These are phyloP conservation scores for Nymphaea thermarum DNA, from an alignment of 164 flowering plant genomes.

Conservation along the genomic window DNA sequence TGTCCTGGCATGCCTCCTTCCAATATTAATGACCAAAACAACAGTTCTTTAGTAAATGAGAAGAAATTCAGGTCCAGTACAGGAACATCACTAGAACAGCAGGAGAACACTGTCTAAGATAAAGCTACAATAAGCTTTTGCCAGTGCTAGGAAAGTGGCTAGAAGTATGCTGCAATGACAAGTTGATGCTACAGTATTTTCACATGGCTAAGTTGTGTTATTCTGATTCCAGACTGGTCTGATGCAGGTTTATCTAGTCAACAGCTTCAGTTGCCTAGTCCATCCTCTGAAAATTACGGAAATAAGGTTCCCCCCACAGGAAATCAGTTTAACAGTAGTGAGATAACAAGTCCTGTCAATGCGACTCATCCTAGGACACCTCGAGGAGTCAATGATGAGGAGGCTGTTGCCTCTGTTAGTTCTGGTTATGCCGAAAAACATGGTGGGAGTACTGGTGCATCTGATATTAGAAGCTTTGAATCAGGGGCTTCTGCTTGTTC, in stretches of 20 bases:
- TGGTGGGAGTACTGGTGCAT: conserved; percentile 9
- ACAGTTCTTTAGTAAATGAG: too few species aligned
- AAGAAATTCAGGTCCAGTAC: too few species aligned
- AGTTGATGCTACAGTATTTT: too few species aligned
- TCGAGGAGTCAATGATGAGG: conserved; percentile 6
- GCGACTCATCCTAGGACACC: conserved; percentile 12
- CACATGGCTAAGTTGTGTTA: too few species aligned
- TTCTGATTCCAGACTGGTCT: conserved; percentile 13
- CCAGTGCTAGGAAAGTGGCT: too few species aligned
- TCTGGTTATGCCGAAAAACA: conserved; percentile 16
- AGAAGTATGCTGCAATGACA: too few species aligned
- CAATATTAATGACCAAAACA: too few species aligned
- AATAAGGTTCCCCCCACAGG: conserved; percentile 41
- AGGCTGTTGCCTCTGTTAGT: conserved; percentile 13
- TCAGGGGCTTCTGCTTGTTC: conserved; percentile 32
- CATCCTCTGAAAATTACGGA: conserved; percentile 35
- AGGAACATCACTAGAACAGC: too few species aligned
- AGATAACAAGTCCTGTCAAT: conserved; percentile 15
- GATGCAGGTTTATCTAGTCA: conserved; percentile 25
- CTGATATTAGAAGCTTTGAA: conserved; percentile 27
- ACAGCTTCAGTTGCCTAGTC: conserved; percentile 18
- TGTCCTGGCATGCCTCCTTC: too few species aligned
- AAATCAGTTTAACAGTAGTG: conserved; percentile 23
- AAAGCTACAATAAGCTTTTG: too few species aligned
- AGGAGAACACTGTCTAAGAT: too few species aligned